These are phyloP conservation scores for Entamoeba nuttalli DNA, from an alignment of 208 protist species.

Conservation along the genomic window DNA sequence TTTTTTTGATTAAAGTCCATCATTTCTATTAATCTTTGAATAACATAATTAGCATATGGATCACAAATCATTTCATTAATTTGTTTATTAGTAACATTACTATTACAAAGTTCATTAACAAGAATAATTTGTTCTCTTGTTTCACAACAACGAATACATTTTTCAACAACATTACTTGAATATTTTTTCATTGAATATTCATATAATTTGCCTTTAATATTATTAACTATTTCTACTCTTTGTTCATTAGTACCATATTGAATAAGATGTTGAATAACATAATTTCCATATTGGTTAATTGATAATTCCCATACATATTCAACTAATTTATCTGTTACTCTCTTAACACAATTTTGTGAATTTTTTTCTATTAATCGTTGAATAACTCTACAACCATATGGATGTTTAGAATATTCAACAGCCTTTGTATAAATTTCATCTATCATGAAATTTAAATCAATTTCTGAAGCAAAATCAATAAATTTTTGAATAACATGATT, in stretches of 20 bases:
- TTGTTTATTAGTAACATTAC: not conserved
- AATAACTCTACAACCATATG: slow-evolving; percentile 94
- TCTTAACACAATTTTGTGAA: slow-evolving; percentile 48
- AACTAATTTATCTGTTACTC: not conserved
- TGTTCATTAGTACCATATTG: not conserved
- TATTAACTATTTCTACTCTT: not conserved
- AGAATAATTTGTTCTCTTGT: not conserved
- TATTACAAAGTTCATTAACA: not conserved
- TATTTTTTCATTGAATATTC: not conserved
- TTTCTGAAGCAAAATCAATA: slow-evolving; percentile 74
- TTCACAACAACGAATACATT: not conserved
- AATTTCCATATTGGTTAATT: slow-evolving; percentile 19
- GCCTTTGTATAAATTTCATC: slow-evolving; percentile 60
- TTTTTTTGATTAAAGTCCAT: not conserved
- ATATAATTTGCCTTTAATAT: not conserved
- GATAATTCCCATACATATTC: not conserved
- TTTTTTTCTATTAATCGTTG: slow-evolving; percentile 89
- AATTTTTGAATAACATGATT: slow-evolving; percentile 98
- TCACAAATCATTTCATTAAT: not conserved
- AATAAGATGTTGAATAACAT: slow-evolving; percentile 17
- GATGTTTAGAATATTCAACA: slow-evolving; percentile 70
- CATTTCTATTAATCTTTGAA: not conserved
- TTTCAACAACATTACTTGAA: slow-evolving; percentile 1
- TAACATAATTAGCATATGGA: not conserved
- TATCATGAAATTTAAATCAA: slow-evolving; percentile 76